Conservation (phyloP, 1,139 yeast genomes). For the Scheffersomyces illinoinensis region DNA sequence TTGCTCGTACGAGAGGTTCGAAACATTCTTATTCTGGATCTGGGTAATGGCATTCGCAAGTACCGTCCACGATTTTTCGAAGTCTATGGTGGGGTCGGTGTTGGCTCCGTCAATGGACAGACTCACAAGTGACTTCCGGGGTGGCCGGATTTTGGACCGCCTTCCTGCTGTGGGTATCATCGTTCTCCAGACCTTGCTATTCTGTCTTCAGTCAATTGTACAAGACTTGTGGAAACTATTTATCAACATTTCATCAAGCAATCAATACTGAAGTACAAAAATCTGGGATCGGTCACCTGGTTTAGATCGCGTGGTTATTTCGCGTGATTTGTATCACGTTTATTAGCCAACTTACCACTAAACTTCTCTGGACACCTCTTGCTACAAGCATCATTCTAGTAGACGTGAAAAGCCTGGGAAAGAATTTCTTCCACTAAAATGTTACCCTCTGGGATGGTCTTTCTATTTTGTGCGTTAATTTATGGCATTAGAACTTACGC, state of each 20-base stretch:
- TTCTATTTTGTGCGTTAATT: too few relatives aligned
- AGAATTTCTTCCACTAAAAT: neutral
- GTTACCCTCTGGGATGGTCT: too few relatives aligned
- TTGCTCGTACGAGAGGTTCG: constrained; percentile 79
- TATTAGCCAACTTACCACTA: too few relatives aligned
- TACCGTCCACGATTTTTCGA: constrained; percentile 68
- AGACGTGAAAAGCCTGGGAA: neutral
- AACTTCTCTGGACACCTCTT: too few relatives aligned
- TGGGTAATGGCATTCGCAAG: constrained; percentile 75
- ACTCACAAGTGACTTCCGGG: constrained; percentile 51
- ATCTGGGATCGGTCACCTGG: neutral
- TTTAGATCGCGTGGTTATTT: neutral
- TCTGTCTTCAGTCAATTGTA: neutral
- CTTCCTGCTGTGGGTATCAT: constrained; percentile 47
- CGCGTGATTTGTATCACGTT: neutral
- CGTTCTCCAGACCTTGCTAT: constrained; percentile 5
- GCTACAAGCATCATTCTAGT: neutral
- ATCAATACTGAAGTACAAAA: too few relatives aligned
- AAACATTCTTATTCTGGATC: constrained; percentile 74
- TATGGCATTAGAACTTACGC: neutral
- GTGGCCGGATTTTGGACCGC: constrained; percentile 72
- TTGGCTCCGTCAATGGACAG: constrained; percentile 17
- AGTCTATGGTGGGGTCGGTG: constrained; percentile 48
- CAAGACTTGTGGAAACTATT: neutral
- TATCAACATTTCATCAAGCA: neutral